Evolutionary conservation across 805 yeast genomes (phyloP), one percentile per base, ranked within the genome.

Genomic region (Torulaspora delbrueckii): DNA sequence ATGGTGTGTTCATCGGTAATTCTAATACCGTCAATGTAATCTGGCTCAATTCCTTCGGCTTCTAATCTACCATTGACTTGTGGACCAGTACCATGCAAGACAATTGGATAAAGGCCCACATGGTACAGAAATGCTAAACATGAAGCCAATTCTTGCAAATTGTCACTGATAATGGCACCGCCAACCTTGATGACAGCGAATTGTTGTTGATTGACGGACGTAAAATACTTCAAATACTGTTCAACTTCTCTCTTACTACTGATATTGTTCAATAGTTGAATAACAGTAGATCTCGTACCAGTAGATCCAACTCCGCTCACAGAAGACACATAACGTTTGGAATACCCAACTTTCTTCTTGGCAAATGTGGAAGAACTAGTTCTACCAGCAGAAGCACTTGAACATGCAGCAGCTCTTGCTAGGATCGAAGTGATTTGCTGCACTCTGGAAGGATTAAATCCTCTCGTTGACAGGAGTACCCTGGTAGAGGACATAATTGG

Each of bases 101-200:
- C 96, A 51, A 93, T 89, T 22, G 99, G 99, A 60, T 89, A 93
- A 49, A 93, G 77, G 9, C 99, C 99, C 42, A 93, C 96, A 63
- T 93, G 99, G 73, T 93, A 93, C 54, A 93, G 73, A 68, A 93
- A 93, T 4, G 98, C 97, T 53, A 93, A 74, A 61, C 97, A 90
- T 0, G 96, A 86, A 0, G 99, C 99, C 57, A 93, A 73, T 69
- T 91, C 96, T 8, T 89, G 85, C 52, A 93, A 72, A 59, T 91
- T 93, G 57, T 93, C 95, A 38, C 98, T 91, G 66, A 93, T 93
- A 60, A 93, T 91, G 31, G 99, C 99, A 53, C 99, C 99, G 33
- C 99, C 99, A 36, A 93, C 99, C 67, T 93, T 93, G 69, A 93
- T 93, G 36, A 93, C 96, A 3, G 99, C 99, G 60, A 93, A 93